Conservation (phyloP, 179 eudicot species). For the Pouteria campechiana region DNA sequence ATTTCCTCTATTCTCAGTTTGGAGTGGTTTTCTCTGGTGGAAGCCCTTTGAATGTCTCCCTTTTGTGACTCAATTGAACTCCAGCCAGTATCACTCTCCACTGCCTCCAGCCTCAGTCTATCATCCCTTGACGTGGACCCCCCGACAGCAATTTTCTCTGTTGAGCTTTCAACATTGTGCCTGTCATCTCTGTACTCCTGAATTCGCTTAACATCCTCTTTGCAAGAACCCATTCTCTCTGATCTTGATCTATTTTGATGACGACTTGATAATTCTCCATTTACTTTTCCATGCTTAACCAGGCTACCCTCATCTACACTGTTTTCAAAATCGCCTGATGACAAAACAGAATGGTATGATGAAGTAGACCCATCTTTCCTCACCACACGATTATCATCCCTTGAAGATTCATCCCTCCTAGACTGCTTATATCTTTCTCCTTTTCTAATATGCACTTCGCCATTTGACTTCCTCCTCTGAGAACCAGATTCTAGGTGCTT, state of each 20-base stretch:
- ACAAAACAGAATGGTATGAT: slow-evolving; percentile 40
- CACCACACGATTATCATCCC: slow-evolving; percentile 18
- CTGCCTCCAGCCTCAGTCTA: too few relatives aligned
- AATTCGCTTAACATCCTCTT: slow-evolving; percentile 16
- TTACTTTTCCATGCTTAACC: slow-evolving; percentile 17
- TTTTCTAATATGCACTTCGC: slow-evolving; percentile 7
- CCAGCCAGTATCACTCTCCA: too few relatives aligned
- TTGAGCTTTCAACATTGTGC: too few relatives aligned
- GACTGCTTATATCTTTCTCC: slow-evolving; percentile 7
- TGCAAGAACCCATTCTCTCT: slow-evolving; percentile 19
- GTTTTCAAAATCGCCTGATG: slow-evolving; percentile 37
- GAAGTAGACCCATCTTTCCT: slow-evolving; percentile 52
- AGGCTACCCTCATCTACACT: slow-evolving; percentile 33
- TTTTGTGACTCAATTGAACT: too few relatives aligned
- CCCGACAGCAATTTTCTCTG: too few relatives aligned
- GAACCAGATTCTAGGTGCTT: slow-evolving; percentile 15
- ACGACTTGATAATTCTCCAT: slow-evolving; percentile 19
- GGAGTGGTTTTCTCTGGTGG: too few relatives aligned
- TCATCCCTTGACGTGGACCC: too few relatives aligned
- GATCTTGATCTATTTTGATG: slow-evolving; percentile 17
- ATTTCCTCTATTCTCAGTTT: too few relatives aligned
- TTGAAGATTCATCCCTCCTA: slow-evolving; percentile 9
- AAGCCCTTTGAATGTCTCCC: too few relatives aligned
- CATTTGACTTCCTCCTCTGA: slow-evolving; percentile 12
- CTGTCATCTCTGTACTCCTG: too few relatives aligned